These are phyloP conservation scores for Porcisia hertigi DNA, from an alignment of 208 protist species.

Conservation along the genomic window DNA sequence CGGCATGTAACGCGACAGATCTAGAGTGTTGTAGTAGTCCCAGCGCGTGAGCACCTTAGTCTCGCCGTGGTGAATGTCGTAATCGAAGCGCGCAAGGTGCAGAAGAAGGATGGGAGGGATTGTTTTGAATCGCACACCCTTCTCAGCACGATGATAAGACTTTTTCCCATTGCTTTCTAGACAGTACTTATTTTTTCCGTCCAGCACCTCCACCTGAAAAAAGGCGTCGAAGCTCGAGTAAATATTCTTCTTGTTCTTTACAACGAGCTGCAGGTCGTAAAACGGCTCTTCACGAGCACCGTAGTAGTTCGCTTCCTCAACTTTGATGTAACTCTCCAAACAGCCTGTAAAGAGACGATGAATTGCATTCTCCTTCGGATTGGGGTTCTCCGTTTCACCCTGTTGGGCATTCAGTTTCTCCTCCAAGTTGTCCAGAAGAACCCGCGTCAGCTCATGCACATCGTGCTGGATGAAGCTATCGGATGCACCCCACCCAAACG, in stretches of 20 bases:
- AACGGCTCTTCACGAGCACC: constrained; percentile 82
- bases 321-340: constrained; percentile 83
- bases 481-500: constrained; percentile 89
- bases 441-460: constrained; percentile 87
- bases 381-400: constrained; percentile 2
- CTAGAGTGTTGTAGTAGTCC: constrained; percentile 85
- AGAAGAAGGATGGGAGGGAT: constrained; percentile 89
- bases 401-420: constrained; percentile 62
- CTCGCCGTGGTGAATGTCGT: constrained; percentile 76
- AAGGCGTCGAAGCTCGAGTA: constrained; percentile 88
- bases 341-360: constrained; percentile 73
- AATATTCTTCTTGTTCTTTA: constrained; percentile 86
- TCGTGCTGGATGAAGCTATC: constrained; percentile 95
- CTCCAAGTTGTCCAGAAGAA: constrained; percentile 87
- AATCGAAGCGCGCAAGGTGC: constrained; percentile 92
- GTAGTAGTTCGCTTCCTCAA: constrained; percentile 85
- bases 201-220: constrained; percentile 89
- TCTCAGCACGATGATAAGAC: constrained; percentile 84
- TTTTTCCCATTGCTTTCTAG: constrained; percentile 80
- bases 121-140: constrained; percentile 79
- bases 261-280: constrained; percentile 91
- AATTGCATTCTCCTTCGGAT: constrained; percentile 65
- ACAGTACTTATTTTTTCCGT: constrained; percentile 94
- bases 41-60: constrained; percentile 90
- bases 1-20: constrained; percentile 88